These are phyloP conservation scores for Puccinellia tenuiflora DNA, from an alignment of 176 grass and related monocot species.

Conservation along the genomic window DNA sequence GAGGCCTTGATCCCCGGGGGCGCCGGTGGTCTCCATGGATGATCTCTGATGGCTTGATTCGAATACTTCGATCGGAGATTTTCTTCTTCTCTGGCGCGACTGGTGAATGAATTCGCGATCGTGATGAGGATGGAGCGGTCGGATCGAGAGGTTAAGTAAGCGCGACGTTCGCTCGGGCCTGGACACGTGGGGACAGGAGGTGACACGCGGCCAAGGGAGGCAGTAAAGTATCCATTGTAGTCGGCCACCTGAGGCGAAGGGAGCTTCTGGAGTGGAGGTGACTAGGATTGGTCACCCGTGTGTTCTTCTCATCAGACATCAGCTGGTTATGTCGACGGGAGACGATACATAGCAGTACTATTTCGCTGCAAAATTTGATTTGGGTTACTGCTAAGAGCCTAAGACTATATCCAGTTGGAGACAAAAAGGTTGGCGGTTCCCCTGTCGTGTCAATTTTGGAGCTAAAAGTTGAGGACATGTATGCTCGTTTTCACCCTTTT, in stretches of 20 bases:
- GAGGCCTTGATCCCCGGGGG: constrained; percentile 33
- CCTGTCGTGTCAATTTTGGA: too few relatives aligned
- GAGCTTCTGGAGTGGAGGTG: constrained; percentile 30
- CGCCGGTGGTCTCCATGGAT: constrained; percentile 27
- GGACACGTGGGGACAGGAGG: constrained; percentile 49
- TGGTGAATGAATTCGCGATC: neutral
- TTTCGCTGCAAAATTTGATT: too few relatives aligned
- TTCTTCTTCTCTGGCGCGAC: neutral
- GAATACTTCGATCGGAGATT: neutral
- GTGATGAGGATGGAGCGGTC: neutral
- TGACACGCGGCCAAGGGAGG: constrained; percentile 21
- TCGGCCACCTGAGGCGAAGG: constrained; percentile 2
- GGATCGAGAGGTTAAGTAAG: constrained; percentile 12
- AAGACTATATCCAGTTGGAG: too few relatives aligned
- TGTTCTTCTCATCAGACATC: neutral
- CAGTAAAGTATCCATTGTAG: neutral
- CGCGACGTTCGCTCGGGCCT: neutral
- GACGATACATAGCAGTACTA: neutral
- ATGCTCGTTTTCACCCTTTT: too few relatives aligned
- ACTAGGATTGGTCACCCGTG: neutral
- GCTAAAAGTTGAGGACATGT: too few relatives aligned
- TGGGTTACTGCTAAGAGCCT: too few relatives aligned
- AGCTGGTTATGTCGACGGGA: neutral
- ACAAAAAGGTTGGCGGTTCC: too few relatives aligned
- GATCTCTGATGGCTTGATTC: neutral